phyloP scores from a whole-genome alignment of 2,329 filamentous ascomycete genomes.

The Chrysoporthe austroafricana region DNA sequence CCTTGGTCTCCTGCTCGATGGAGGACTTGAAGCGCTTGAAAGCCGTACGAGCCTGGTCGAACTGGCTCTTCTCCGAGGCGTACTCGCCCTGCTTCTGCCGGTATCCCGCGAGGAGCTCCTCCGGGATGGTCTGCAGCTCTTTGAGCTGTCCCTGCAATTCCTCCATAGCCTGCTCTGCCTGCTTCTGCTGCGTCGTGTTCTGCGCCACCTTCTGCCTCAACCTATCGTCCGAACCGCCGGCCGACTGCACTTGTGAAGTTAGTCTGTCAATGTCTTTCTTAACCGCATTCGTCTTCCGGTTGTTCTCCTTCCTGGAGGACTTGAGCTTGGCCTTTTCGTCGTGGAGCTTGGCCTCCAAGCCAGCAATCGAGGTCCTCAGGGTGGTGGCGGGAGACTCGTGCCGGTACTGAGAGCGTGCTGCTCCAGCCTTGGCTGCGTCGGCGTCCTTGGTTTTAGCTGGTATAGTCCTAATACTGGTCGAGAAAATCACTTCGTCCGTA shows the following conservation, averaged over 20 bases:
- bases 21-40: conserved; percentile 63
- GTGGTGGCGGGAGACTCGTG: conserved; percentile 79
- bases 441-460: conserved; percentile 50
- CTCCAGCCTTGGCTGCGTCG: conserved; percentile 43
- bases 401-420: conserved; percentile 63
- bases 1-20: conserved; percentile 65
- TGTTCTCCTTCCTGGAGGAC: conserved; percentile 74
- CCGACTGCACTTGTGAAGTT: conserved; percentile 66
- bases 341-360: conserved; percentile 70
- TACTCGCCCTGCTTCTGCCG: conserved; percentile 57
- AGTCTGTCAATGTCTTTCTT: conserved; percentile 76
- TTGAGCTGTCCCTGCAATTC: conserved; percentile 63
- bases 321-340: conserved; percentile 73
- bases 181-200: conserved; percentile 73
- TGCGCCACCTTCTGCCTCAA: conserved; percentile 75
- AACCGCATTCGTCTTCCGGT: conserved; percentile 66
- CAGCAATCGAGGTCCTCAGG: conserved; percentile 74
- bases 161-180: conserved; percentile 47
- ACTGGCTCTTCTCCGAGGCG: conserved; percentile 60
- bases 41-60: conserved; percentile 59
- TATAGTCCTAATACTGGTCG: conserved; percentile 71
- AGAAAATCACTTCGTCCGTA: conserved; percentile 69
- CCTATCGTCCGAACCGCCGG: conserved; percentile 76
- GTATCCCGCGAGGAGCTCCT: conserved; percentile 62
- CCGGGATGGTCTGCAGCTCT: conserved; percentile 65